Evolutionary conservation across 2,329 filamentous ascomycete genomes (phyloP).

Genomic region (Aureobasidium sp.): DNA sequence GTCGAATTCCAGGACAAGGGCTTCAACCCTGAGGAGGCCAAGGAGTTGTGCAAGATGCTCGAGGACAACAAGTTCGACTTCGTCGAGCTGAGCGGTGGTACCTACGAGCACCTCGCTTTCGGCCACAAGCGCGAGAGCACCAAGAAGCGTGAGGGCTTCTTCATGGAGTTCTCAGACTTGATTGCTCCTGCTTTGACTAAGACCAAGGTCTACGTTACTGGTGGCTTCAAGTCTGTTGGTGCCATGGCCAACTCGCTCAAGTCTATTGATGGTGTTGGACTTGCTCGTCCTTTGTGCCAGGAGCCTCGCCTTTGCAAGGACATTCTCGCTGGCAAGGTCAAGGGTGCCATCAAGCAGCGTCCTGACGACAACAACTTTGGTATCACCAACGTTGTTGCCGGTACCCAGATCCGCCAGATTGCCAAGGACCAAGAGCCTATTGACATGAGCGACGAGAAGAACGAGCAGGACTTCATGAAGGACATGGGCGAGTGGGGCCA

Average conservation of each 20-base stretch:
- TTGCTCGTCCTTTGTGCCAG: constrained; percentile 46
- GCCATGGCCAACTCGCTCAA: constrained; percentile 52
- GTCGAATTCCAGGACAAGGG: constrained; percentile 47
- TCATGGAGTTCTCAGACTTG: constrained; percentile 49
- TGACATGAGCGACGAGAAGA: constrained; percentile 41
- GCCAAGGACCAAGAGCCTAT: constrained; percentile 46
- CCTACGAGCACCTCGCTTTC: constrained; percentile 48
- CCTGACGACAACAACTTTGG: constrained; percentile 46
- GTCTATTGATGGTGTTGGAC: constrained; percentile 51
- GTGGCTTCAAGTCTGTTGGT: constrained; percentile 45
- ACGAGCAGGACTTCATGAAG: constrained; percentile 39
- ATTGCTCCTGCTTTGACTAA: constrained; percentile 41
- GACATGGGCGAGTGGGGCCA: constrained; percentile 38
- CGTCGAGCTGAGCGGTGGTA: constrained; percentile 53
- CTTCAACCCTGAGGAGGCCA: constrained; percentile 43
- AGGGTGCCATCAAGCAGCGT: constrained; percentile 39
- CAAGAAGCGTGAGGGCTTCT: constrained; percentile 48
- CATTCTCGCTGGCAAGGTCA: constrained; percentile 38
- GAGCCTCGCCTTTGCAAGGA: constrained; percentile 40
- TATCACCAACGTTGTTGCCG: constrained; percentile 36
- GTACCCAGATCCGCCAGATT: constrained; percentile 44
- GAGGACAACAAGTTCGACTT: constrained; percentile 46
- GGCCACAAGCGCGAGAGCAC: constrained; percentile 45
- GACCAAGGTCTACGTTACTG: constrained; percentile 51
- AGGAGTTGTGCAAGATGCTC: constrained; percentile 38